Conservation (phyloP, 2,329 filamentous ascomycete genomes). For the Eutypa lata region DNA sequence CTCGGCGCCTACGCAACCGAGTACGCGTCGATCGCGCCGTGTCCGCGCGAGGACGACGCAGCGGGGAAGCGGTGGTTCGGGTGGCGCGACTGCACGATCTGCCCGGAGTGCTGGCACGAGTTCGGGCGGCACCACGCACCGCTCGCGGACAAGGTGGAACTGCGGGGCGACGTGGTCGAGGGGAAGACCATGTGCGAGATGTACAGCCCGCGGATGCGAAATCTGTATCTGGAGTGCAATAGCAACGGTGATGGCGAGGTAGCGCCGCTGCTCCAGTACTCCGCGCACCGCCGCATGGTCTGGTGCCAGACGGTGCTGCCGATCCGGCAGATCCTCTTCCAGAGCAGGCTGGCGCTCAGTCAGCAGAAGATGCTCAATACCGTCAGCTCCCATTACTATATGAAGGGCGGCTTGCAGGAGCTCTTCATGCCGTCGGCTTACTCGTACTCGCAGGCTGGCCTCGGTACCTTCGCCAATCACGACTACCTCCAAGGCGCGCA, state of each 20-base stretch:
- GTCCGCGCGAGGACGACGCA: conserved; percentile 20
- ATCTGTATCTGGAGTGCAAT: conserved; percentile 29
- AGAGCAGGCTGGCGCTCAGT: conserved; percentile 20
- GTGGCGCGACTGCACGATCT: conserved; percentile 33
- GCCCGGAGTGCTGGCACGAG: conserved; percentile 33
- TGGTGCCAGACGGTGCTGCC: conserved; percentile 31
- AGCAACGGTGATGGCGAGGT: conserved; percentile 14
- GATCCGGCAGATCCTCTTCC: conserved; percentile 23
- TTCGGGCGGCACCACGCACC: conserved; percentile 26
- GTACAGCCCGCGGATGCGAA: conserved; percentile 35
- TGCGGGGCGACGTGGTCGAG: conserved; percentile 18
- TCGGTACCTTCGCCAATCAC: conserved; percentile 29
- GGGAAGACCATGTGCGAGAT: conserved; percentile 32
- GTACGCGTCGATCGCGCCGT: conserved; percentile 28
- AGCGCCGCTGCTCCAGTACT: conserved; percentile 20
- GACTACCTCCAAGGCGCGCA: conserved; percentile 25
- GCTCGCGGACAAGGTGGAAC: conserved; percentile 26
- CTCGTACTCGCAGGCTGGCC: conserved; percentile 27
- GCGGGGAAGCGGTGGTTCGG: conserved; percentile 30
- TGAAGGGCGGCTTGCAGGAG: conserved; percentile 17
- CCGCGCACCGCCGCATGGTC: conserved; percentile 25
- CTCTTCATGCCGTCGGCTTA: conserved; percentile 4
- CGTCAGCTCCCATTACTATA: conserved; percentile 23
- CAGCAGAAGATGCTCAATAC: conserved; percentile 23
- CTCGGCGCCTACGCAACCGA: conserved; percentile 26